Percentiles rank a stretch among this genome's conserved stretches.
Conservation (phyloP, 164 flowering plant species). For the Paratinospora sagittata region DNA sequence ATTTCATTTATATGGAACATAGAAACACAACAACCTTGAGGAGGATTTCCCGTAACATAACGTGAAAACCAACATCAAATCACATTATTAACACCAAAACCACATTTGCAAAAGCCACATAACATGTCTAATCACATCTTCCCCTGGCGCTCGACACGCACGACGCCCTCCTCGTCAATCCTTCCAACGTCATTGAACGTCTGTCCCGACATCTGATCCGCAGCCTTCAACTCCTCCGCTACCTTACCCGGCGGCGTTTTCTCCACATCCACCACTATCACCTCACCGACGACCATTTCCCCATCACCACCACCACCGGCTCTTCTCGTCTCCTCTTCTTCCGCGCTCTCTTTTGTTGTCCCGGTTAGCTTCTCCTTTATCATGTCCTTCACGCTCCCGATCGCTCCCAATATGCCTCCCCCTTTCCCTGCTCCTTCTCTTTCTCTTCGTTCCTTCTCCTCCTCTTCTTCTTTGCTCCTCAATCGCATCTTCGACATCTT, state of each 20-base stretch:
- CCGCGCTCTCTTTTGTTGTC: constrained; percentile 16
- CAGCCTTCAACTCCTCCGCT: constrained; percentile 23
- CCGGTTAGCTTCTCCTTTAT: constrained; percentile 32
- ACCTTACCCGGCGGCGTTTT: constrained; percentile 2
- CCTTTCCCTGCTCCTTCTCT: constrained; percentile 13
- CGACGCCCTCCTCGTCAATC: constrained; percentile 14
- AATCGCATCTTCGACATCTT: constrained; percentile 46
- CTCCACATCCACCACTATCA: constrained; percentile 15
- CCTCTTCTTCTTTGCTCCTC: constrained; percentile 11
- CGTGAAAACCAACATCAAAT: no score
- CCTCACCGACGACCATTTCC: neutral
- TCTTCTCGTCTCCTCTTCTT: constrained; percentile 15
- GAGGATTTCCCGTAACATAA: no score
- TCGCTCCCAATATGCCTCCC: constrained; percentile 21
- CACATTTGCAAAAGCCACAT: no score
- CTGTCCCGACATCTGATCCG: constrained; percentile 45
- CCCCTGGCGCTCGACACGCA: no score
- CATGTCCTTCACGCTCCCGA: constrained; percentile 29
- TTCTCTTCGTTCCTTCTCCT: constrained; percentile 5
- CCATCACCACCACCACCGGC: neutral
- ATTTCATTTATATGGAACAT: no score
- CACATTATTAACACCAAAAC: no score
- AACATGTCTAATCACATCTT: no score
- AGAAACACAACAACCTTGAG: no score
- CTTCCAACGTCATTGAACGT: constrained; percentile 45